Evolutionary conservation across 441 rosid species (phyloP), one percentile per base, ranked within the genome.

Genomic region (Populus trichocarpa): DNA sequence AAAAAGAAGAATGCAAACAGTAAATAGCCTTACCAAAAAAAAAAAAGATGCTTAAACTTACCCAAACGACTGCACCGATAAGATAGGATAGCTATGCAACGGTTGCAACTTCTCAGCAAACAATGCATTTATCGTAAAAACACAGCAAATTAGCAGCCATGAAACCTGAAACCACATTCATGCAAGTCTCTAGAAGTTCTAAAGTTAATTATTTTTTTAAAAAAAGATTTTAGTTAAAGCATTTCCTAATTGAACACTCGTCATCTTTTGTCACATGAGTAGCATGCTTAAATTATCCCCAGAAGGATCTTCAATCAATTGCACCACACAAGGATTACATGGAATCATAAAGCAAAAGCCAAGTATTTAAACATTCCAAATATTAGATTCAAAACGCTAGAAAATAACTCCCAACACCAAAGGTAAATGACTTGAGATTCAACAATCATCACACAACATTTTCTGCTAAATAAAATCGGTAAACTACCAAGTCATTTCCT

Each of bases 401-500:
- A 40, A 74, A 74, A 20, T 20, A 30, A 35, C 23, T 6, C 2
- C 2, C 12, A 32, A 0, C 40, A 20, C 12, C 35, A 68, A 33
- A 68, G 3, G 40, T 35, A n/a, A 32, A 28, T 2, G 13, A 20
- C 64, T 30, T 0, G 32, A 28, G 33, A 22, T 23, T 46, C 22
- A n/a, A 22, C 26, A 67, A 75, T 67, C n/a, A 75, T 32, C 18
- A 5, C 69, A 69, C 78, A 68, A 82, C 66, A 72, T 11, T 40
- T 66, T 8, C 35, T 13, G n/a, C 65, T 36, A 18, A 32, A 57
- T 13, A 16, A 65, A 81, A 36, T 38, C 26, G 12, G 35, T 25
- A 18, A 61, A 67, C 72, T 73, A 57, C 38, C 46, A 30, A n/a
- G 53, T 69, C 25, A 63, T 46, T 32, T 68, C 65, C 16, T 9